Evolutionary conservation across 2,329 filamentous ascomycete species (phyloP), one percentile per base, ranked within the genome.

Genomic region (Calycina herbarum): DNA sequence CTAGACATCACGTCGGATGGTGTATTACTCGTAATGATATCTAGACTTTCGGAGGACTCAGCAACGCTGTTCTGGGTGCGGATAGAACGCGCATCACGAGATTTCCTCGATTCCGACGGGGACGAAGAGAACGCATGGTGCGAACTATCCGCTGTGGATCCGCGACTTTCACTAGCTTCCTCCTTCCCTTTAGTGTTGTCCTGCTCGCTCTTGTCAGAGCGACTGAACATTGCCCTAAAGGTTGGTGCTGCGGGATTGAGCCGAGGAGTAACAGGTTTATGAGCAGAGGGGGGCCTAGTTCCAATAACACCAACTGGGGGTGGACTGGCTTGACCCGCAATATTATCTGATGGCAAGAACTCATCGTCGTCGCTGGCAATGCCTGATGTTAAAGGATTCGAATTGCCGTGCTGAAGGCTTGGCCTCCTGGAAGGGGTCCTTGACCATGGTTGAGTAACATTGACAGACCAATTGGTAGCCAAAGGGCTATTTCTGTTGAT

Each of bases 171-270:
- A 65, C 76, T 78, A 68, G 78, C 67, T 72, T 78, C 72, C 29
- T 67, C 78, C 66, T 78, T 80, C 42, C 78, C 77, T 66, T 78
- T 80, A n/a, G 75, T 75, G 69, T 78, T 82, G 27, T 73, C 69
- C 68, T 80, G 83, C 15, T 75, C 75, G 70, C 69, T 75, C 27
- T 79, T 81, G 35, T 76, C 76, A 29, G 64, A 62, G 4, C 83
- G 81, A 72, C 88, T 86, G 66, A 95, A 86, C 45, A 88, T 85
- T 10, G 70, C 89, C 78, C 90, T 94, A 76, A 98, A 98, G 0
- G 90, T 92, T 8, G 94, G 94, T 0, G 94, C 95, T 6, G 92
- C 86, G 7, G 95, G 95, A 73, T 99, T 98, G 33, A 98, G 83
- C 71, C 85, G 83, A 58, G 87, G 73, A 78, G 88, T 81, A 51